Conservation (phyloP, 1,139 yeast species). For the Eremothecium cymbalariae region DNA sequence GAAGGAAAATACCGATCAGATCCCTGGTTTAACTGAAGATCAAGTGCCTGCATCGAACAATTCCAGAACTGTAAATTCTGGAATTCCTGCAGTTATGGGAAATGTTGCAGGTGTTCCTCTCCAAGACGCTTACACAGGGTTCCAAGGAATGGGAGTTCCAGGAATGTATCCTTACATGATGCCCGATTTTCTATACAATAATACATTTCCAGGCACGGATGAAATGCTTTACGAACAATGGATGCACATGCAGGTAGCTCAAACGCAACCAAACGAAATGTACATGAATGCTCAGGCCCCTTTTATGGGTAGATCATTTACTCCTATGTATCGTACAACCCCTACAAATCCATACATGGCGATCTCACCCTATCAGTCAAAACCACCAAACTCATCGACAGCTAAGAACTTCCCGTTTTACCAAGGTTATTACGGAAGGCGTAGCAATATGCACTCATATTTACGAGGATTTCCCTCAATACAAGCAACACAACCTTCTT, state of each 20-base stretch:
- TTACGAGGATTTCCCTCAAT: constrained; percentile 30
- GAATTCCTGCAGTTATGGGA: not conserved
- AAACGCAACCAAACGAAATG: constrained; percentile 2
- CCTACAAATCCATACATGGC: constrained; percentile 19
- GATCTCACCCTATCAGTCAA: constrained; percentile 17
- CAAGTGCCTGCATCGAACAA: not conserved
- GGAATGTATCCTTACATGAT: constrained; percentile 10
- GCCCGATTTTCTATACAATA: constrained; percentile 6
- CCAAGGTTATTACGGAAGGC: constrained; percentile 24
- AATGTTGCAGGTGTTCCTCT: constrained; percentile 1
- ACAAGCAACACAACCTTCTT: constrained; percentile 29
- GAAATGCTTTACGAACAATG: constrained; percentile 8
- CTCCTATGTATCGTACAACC: constrained; percentile 23
- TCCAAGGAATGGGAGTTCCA: constrained; percentile 8
- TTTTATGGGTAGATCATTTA: constrained; percentile 12
- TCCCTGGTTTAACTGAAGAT: constrained; percentile 7
- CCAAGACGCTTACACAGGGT: constrained; percentile 2
- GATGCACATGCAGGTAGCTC: constrained; percentile 7
- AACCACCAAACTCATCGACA: constrained; percentile 14
- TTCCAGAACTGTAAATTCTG: constrained; percentile 1
- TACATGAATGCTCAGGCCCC: constrained; percentile 6
- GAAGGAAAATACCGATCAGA: constrained; percentile 3
- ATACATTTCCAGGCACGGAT: constrained; percentile 7
- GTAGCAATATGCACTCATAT: constrained; percentile 12
- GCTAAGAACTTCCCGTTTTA: constrained; percentile 17